A percentile compares a stretch with the other conserved stretches of the same genome.
Conservation (phyloP, 768 basidiomycete species). For the Tricholomella constricta region DNA sequence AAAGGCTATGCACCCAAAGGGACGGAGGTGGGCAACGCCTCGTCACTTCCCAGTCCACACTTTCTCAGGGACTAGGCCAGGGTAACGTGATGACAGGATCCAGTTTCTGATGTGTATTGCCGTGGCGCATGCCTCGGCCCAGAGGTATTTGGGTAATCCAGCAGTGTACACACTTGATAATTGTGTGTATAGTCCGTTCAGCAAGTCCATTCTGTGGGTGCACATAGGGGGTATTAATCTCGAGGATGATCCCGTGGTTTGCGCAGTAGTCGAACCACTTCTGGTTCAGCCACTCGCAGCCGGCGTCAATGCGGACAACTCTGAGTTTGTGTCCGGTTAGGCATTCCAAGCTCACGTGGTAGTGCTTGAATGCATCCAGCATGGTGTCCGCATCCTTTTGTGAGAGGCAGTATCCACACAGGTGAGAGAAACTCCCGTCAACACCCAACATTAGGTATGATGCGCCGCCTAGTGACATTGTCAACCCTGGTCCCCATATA, state of each 20-base stretch:
- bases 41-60: neutral
- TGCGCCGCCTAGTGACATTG: too few species aligned
- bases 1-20: conserved; percentile 6
- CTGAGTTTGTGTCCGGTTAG: neutral
- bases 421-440: neutral
- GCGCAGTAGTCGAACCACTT: conserved; percentile 19
- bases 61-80: conserved; percentile 17
- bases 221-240: conserved; percentile 25
- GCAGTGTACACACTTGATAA: conserved; percentile 18
- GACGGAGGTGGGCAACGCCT: conserved; percentile 5
- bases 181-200: conserved; percentile 22
- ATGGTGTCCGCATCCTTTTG: neutral
- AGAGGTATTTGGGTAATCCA: conserved; percentile 19
- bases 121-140: neutral
- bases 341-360: too few species aligned
- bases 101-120: neutral
- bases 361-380: neutral
- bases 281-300: conserved; percentile 27
- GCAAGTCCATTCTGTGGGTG: conserved; percentile 30
- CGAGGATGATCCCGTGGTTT: conserved; percentile 22
- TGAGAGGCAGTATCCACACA: neutral
- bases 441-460: neutral
- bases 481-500: neutral
- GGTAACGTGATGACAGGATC: conserved; percentile 11
- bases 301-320: conserved; percentile 22